Conservation (phyloP, 2,329 filamentous ascomycete genomes). For the Epichloe scottii region DNA sequence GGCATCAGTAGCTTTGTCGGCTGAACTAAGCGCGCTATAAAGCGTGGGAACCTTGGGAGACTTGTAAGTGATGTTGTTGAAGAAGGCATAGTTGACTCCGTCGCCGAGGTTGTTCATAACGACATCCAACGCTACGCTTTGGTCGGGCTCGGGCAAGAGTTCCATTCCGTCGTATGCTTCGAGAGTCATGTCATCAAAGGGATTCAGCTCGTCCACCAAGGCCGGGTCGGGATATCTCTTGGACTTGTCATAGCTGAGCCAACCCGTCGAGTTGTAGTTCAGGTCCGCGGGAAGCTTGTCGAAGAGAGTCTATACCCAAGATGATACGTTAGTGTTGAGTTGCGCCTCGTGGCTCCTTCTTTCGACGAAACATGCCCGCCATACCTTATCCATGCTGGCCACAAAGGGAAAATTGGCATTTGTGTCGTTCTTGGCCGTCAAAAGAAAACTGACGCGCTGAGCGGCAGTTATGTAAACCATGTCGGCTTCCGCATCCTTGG, state of each 20-base stretch:
- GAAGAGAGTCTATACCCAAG: constrained; percentile 45
- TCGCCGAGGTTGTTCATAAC: constrained; percentile 50
- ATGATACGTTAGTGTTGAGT: neutral
- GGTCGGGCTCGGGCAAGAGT: constrained; percentile 48
- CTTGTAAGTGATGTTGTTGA: constrained; percentile 69
- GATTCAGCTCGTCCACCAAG: constrained; percentile 46
- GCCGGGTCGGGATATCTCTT: constrained; percentile 37
- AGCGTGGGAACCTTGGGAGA: constrained; percentile 65
- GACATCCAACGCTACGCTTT: constrained; percentile 49
- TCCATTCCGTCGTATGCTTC: constrained; percentile 54
- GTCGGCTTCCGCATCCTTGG: constrained; percentile 43
- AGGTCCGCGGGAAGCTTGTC: constrained; percentile 52
- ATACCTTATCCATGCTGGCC: constrained; percentile 55
- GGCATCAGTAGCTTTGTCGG: constrained; percentile 44
- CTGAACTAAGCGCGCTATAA: constrained; percentile 59
- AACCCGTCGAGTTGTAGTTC: constrained; percentile 57
- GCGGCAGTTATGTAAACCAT: constrained; percentile 56
- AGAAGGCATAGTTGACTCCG: constrained; percentile 49
- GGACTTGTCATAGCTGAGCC: constrained; percentile 43
- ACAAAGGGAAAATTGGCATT: constrained; percentile 54
- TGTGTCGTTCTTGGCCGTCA: constrained; percentile 51
- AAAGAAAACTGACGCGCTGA: constrained; percentile 50
- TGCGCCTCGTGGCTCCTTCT: neutral
- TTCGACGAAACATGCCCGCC: constrained; percentile 6
- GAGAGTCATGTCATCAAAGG: constrained; percentile 63